phyloP scores from a whole-genome alignment of 2,329 filamentous ascomycete species.

The Beauveria pseudobassiana region DNA sequence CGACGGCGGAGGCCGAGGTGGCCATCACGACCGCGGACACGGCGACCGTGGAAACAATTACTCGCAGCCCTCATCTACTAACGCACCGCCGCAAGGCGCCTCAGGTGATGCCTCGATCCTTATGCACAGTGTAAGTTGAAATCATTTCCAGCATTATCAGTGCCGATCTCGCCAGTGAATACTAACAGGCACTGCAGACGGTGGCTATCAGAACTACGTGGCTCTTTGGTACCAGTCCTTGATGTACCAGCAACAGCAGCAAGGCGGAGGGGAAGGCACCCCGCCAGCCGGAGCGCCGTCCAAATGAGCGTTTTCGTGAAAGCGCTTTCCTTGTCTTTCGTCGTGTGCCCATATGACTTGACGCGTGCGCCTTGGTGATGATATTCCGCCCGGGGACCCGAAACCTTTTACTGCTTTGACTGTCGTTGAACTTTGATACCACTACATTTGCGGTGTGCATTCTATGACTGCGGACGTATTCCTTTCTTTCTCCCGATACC shows the following conservation, averaged over 20 bases:
- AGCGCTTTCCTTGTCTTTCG: neutral
- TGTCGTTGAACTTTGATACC: neutral
- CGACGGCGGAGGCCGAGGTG: slow-evolving; percentile 27
- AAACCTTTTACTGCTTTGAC: neutral
- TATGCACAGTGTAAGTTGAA: slow-evolving; percentile 62
- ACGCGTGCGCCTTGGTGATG: neutral
- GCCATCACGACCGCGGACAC: slow-evolving; percentile 26
- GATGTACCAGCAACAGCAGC: slow-evolving; percentile 36
- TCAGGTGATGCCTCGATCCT: slow-evolving; percentile 49
- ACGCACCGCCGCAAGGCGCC: slow-evolving; percentile 34
- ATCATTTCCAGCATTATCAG: slow-evolving; percentile 12
- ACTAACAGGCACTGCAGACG: slow-evolving; percentile 43
- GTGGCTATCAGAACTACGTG: slow-evolving; percentile 74
- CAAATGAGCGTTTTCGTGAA: slow-evolving; percentile 26
- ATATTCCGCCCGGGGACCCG: neutral
- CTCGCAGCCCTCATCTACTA: slow-evolving; percentile 37
- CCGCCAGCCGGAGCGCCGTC: slow-evolving; percentile 24
- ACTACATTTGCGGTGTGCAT: neutral
- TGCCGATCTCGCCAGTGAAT: slow-evolving; percentile 6
- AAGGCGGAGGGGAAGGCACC: slow-evolving; percentile 26
- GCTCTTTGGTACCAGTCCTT: slow-evolving; percentile 73
- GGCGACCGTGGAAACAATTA: slow-evolving; percentile 46
- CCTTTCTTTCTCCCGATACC: neutral
- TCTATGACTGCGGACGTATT: neutral
- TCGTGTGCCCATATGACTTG: neutral